Conservation (phyloP, 345 rosid genomes). For the Psidium friedrichsthalianum region DNA sequence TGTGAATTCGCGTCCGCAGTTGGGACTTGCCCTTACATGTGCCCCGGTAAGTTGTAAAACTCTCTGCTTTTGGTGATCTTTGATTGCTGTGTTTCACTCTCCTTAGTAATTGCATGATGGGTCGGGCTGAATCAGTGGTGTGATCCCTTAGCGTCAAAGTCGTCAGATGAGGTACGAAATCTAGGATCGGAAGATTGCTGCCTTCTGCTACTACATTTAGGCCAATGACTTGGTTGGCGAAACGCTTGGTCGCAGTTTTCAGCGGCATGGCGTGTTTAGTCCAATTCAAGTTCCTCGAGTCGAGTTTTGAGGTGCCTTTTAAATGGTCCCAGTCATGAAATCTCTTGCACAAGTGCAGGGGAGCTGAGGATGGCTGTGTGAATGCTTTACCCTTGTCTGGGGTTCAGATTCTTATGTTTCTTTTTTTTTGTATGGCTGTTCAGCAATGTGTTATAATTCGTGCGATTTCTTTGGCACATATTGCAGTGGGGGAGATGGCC, state of each 20-base stretch:
- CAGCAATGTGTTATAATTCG: neutral
- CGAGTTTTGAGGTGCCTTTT: neutral
- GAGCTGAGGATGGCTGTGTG: neutral
- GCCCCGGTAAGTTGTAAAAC: conserved; percentile 45
- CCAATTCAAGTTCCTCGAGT: neutral
- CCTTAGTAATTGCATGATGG: neutral
- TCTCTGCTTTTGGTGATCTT: neutral
- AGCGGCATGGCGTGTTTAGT: neutral
- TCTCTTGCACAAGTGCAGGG: neutral
- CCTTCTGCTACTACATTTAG: neutral
- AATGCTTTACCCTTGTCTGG: neutral
- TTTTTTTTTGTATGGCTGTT: neutral
- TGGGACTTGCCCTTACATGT: conserved; percentile 85
- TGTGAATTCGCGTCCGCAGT: conserved; percentile 11
- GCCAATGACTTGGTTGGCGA: neutral
- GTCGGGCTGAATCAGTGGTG: neutral
- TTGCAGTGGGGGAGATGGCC: conserved; percentile 54
- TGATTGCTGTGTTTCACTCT: neutral
- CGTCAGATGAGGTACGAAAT: neutral
- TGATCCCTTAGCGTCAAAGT: neutral
- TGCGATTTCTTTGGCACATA: neutral
- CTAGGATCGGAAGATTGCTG: neutral
- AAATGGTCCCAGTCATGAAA: neutral
- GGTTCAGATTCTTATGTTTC: neutral
- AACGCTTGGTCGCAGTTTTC: neutral